phyloP scores from a whole-genome alignment of 192 early-diverging fungal genomes.

The Lunasporangiospora selenospora region DNA sequence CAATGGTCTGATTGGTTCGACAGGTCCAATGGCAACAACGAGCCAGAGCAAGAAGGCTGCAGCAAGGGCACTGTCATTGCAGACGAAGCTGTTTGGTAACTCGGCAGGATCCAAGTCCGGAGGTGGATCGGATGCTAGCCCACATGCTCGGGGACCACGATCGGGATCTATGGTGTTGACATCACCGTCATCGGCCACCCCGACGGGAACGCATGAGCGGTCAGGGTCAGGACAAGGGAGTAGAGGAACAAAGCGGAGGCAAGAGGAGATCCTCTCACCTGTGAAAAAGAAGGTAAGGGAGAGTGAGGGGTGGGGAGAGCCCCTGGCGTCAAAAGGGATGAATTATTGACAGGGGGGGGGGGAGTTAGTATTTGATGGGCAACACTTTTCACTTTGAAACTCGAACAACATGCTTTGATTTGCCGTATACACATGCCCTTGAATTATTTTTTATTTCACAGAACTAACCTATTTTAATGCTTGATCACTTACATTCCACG shows the following conservation, averaged over 20 bases:
- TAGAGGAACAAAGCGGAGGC: conserved; percentile 27
- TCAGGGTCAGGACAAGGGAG: conserved; percentile 1
- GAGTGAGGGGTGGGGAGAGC: too few relatives aligned
- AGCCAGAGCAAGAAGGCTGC: conserved; percentile 29
- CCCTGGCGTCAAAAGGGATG: too few relatives aligned
- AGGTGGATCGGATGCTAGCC: too few relatives aligned
- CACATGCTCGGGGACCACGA: background rate
- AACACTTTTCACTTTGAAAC: too few relatives aligned
- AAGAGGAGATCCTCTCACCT: conserved; percentile 8
- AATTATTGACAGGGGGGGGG: too few relatives aligned
- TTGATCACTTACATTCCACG: background rate
- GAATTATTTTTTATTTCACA: too few relatives aligned
- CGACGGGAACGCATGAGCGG: background rate
- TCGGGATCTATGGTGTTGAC: conserved; percentile 9
- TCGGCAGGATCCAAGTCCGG: too few relatives aligned
- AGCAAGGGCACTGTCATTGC: conserved; percentile 21
- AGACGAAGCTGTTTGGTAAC: conserved; percentile 44
- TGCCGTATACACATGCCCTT: too few relatives aligned
- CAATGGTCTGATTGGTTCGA: conserved; percentile 27
- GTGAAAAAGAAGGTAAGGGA: too few relatives aligned
- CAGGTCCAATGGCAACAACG: too few relatives aligned
- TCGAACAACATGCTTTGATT: too few relatives aligned
- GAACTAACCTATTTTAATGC: background rate
- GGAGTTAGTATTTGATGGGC: too few relatives aligned
- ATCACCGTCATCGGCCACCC: conserved; percentile 13